Percentiles rank a stretch among this genome's conserved stretches.
phyloP scores from a whole-genome alignment of 2,329 filamentous ascomycete species.

The Aspergillus unguis region DNA sequence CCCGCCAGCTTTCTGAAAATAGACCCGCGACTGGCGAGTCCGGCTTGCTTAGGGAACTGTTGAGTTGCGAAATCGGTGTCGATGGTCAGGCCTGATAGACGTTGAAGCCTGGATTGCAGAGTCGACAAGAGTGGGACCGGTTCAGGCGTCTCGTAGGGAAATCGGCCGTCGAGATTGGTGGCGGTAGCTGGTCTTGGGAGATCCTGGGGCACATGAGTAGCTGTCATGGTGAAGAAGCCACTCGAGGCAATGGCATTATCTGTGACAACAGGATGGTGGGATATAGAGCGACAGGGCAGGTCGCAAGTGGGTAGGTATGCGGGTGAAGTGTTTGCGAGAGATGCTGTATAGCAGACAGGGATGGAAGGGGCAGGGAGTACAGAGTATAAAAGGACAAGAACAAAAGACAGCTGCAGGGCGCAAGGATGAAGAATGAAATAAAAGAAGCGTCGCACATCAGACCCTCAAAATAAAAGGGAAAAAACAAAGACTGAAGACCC shows the following conservation, averaged over 20 bases:
- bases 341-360: not conserved
- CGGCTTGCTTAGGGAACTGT: constrained; percentile 27
- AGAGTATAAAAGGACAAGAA: constrained; percentile 3
- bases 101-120: constrained; percentile 26
- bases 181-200: constrained; percentile 24
- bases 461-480: constrained; percentile 3
- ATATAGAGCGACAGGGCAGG: not conserved
- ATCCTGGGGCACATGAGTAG: constrained; percentile 29
- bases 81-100: constrained; percentile 19
- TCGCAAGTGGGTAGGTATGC: not conserved
- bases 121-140: constrained; percentile 22
- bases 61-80: constrained; percentile 21
- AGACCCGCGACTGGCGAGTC: constrained; percentile 23
- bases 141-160: constrained; percentile 21
- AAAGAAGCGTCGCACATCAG: constrained; percentile 2
- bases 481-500: constrained; percentile 4
- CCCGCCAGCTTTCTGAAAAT: constrained; percentile 43
- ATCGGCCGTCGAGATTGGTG: constrained; percentile 18
- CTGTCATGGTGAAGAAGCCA: constrained; percentile 26
- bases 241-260: constrained; percentile 17
- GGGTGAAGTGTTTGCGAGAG: not conserved
- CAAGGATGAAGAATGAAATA: not conserved
- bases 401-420: not conserved
- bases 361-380: not conserved
- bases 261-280: not conserved